A percentile compares a stretch with the other conserved stretches of the same genome.
Conservation (phyloP, 495 filamentous ascomycete species). For the Lindgomyces ingoldianus region DNA sequence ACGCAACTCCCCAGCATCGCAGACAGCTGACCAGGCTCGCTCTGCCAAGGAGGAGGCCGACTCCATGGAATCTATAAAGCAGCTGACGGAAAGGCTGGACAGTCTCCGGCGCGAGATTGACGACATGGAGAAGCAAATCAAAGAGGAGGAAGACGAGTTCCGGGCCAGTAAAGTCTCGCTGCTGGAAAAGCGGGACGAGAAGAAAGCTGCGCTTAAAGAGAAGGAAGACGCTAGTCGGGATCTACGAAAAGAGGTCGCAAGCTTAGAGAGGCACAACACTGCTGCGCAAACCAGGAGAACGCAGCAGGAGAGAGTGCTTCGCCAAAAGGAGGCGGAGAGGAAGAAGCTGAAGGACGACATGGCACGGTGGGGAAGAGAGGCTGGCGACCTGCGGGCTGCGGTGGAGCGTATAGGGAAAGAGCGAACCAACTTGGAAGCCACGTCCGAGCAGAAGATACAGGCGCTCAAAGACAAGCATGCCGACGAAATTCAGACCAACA, state of each 20-base stretch:
- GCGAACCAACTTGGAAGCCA: slow-evolving; percentile 50
- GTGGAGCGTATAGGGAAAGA: slow-evolving; percentile 53
- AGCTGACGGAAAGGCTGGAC: slow-evolving; percentile 54
- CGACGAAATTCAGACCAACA: slow-evolving; percentile 56
- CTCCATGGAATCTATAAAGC: slow-evolving; percentile 58
- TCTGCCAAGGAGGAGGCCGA: slow-evolving; percentile 47
- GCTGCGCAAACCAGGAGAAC: slow-evolving; percentile 77
- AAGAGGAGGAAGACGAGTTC: slow-evolving; percentile 72
- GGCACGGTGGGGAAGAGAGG: slow-evolving; percentile 58
- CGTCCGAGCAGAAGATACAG: slow-evolving; percentile 51
- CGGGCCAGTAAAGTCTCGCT: slow-evolving; percentile 61
- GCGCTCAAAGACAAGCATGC: slow-evolving; percentile 55
- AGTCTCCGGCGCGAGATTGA: slow-evolving; percentile 42
- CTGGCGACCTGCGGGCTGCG: slow-evolving; percentile 53
- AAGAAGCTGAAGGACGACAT: slow-evolving; percentile 64
- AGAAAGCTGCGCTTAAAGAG: slow-evolving; percentile 44
- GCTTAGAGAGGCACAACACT: slow-evolving; percentile 78
- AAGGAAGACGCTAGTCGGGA: slow-evolving; percentile 36
- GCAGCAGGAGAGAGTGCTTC: slow-evolving; percentile 69
- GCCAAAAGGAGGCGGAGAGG: slow-evolving; percentile 64
- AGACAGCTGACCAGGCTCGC: slow-evolving; percentile 54
- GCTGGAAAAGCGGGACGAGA: slow-evolving; percentile 66
- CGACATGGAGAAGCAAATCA: slow-evolving; percentile 52
- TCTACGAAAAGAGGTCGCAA: slow-evolving; percentile 75
- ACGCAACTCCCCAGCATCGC: slow-evolving; percentile 72